Base-by-base conservation (phyloP, 345 rosid genomes). In the Lepidium aucheri region DNA sequence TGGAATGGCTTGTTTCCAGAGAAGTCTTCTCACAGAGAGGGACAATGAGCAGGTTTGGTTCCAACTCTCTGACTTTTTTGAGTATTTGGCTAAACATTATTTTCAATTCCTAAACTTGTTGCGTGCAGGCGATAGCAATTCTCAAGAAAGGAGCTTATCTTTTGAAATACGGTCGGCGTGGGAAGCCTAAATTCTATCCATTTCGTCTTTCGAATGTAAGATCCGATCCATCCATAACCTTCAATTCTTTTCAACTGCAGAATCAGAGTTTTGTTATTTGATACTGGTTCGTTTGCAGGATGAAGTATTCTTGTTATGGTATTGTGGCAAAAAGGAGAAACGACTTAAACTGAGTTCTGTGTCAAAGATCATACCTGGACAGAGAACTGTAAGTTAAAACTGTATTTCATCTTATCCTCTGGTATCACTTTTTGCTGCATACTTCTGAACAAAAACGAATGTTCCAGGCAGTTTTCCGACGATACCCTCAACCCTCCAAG, bases 161-260 rank as follows among this genome's bases (percentile, higher is more conserved):
- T 40, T 83, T 88, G 44, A 88, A 88, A 74, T 84, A 88, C 54
- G 90, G 96, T n/a, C 77, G 88, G 3, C 65, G 83, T 45, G 88
- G 96, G 47, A 88, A 83, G 69, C 96, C 96, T 53, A 88, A 88
- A 63, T 80, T 84, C 81, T 86, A 83, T 67, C 90, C 90, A 41
- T 84, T 88, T 70, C 82, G 85, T 16, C 90, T 89, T 62, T 89
- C 93, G 4, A 79, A 72, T 50, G 88, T 88, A 82, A 79, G 4
- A 9, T 53, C 36, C 20, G 32, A 28, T 28, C 56, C 7, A 10
- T 20, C 26, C 60, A 26, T 20, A 7, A 28, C 24, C 11, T 46
- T 20, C 14, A 8, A 2, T 32, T 42, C 35, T 18, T 32, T 39
- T 17, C 49, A 18, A 8, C 35, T 44, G 14, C 14, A 33, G 32